Evolutionary conservation across 164 flowering plant species (phyloP).

Genomic region (Piper betle): DNA sequence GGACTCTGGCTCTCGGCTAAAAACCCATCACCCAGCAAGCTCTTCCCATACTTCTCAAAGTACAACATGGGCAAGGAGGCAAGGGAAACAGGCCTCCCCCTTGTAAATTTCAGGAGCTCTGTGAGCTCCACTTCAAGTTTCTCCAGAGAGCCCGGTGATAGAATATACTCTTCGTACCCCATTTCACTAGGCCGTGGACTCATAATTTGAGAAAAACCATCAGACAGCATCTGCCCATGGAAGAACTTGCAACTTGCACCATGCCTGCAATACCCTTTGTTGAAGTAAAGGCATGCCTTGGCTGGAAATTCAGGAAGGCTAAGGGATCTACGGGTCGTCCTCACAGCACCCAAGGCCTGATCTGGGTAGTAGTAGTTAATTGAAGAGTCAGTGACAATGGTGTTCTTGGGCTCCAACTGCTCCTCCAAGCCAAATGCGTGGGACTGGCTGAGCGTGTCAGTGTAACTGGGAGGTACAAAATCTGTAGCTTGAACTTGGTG

Average conservation of each 20-base stretch:
- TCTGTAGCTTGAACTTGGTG: conserved; percentile 21
- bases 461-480: conserved; percentile 14
- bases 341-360: conserved; percentile 19
- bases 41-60: conserved; percentile 61
- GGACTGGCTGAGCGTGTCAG: conserved; percentile 25
- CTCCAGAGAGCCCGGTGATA: conserved; percentile 63
- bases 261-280: conserved; percentile 73
- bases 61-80: conserved; percentile 78
- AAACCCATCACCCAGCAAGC: conserved; percentile 77
- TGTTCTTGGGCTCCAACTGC: conserved; percentile 26
- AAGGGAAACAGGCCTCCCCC: conserved; percentile 71
- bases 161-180: conserved; percentile 32
- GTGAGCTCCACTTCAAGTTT: conserved; percentile 62
- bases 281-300: conserved; percentile 61
- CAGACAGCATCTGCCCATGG: conserved; percentile 39
- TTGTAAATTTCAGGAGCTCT: conserved; percentile 52
- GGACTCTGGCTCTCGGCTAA: conserved; percentile 90
- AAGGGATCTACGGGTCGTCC: conserved; percentile 23
- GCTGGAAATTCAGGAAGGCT: conserved; percentile 28
- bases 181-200: conserved; percentile 18
- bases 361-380: conserved; percentile 27
- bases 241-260: conserved; percentile 66
- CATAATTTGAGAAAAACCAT: conserved; percentile 27
- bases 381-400: conserved; percentile 12
- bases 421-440: conserved; percentile 39